Percentiles rank a stretch among this genome's conserved stretches.
Conservation (phyloP, 441 rosid species). For the Isatis lusitanica region DNA sequence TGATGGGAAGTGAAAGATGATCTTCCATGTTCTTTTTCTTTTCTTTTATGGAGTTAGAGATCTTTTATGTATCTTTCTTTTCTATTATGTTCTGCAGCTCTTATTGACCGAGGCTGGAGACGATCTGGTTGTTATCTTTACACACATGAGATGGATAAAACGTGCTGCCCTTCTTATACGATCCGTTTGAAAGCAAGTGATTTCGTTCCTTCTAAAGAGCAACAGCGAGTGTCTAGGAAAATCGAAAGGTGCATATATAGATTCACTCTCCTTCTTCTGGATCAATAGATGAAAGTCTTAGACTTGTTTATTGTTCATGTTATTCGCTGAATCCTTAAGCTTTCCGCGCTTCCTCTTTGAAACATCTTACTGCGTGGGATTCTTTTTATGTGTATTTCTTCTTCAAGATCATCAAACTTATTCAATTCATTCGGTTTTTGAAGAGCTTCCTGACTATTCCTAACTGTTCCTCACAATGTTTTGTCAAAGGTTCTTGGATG, state of each 20-base stretch:
- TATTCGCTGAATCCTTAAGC: not conserved
- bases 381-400: not conserved
- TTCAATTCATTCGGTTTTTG: not conserved
- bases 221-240: conserved; percentile 61
- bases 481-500: conserved; percentile 61
- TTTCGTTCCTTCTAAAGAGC: conserved; percentile 83
- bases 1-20: not conserved
- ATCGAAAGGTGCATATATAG: conserved; percentile 59
- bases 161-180: conserved; percentile 92
- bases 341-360: not conserved
- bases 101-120: conserved; percentile 96
- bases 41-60: conserved; percentile 4
- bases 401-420: not conserved
- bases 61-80: not conserved
- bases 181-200: conserved; percentile 76
- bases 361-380: not conserved
- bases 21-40: not conserved
- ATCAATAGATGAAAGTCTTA: not conserved
- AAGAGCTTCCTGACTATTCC: not conserved
- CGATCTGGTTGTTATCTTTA: conserved; percentile 87
- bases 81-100: conserved; percentile 42
- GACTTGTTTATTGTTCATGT: not conserved
- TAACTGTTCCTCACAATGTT: not conserved
- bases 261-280: not conserved
- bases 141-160: conserved; percentile 90